phyloP scores from a whole-genome alignment of 768 basidiomycete genomes.

The Lactarius vividus region DNA sequence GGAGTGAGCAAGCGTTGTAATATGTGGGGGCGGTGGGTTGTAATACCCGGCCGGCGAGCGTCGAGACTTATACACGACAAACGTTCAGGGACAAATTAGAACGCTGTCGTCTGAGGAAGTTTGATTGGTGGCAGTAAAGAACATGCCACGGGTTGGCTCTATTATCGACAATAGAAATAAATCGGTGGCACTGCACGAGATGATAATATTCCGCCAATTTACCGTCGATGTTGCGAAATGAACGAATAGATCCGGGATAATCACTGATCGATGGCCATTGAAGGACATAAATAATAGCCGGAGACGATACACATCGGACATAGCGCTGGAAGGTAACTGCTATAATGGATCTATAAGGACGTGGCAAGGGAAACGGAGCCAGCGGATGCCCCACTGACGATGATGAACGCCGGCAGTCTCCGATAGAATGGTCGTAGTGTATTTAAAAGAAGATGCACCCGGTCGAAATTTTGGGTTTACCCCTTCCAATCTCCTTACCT shows the following conservation, averaged over 20 bases:
- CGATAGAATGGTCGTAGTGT: not conserved
- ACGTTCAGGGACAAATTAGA: too few relatives aligned
- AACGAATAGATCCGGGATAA: not conserved
- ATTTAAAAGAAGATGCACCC: constrained; percentile 19
- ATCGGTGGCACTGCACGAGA: not conserved
- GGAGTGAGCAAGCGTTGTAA: too few relatives aligned
- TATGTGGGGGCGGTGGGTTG: too few relatives aligned
- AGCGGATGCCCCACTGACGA: not conserved
- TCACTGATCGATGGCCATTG: constrained; percentile 17
- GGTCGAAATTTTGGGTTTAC: not conserved
- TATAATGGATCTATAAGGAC: not conserved
- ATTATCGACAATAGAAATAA: constrained; percentile 5
- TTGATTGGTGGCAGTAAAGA: too few relatives aligned
- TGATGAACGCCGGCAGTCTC: constrained; percentile 15
- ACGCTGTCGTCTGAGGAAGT: too few relatives aligned
- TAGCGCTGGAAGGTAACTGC: constrained; percentile 1
- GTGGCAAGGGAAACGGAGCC: too few relatives aligned
- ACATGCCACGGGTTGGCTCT: too few relatives aligned
- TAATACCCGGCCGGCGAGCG: too few relatives aligned
- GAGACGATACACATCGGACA: not conserved
- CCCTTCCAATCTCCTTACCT: constrained; percentile 7
- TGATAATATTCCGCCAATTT: constrained; percentile 15
- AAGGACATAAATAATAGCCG: not conserved
- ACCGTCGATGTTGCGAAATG: constrained; percentile 17
- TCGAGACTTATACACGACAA: too few relatives aligned